phyloP scores from a whole-genome alignment of 257 asterid species.

The Solanum virginianum region DNA sequence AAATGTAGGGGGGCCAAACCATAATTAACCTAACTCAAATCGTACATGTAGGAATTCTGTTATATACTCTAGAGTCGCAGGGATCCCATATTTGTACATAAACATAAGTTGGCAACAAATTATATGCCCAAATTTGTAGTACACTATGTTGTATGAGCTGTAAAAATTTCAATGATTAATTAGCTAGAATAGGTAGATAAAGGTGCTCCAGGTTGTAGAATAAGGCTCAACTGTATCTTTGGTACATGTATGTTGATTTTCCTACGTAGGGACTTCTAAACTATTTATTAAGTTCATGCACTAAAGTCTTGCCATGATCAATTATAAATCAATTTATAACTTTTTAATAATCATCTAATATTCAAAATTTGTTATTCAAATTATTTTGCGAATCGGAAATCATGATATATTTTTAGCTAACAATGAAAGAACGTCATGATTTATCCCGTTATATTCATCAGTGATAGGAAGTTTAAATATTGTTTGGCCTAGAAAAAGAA shows the following conservation, averaged over 20 bases:
- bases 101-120: neutral
- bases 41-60: neutral
- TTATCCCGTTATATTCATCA: too few species aligned
- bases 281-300: too few species aligned
- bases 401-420: too few species aligned
- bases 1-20: neutral
- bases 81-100: neutral
- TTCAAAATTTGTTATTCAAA: too few species aligned
- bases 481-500: too few species aligned
- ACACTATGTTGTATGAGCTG: neutral
- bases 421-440: too few species aligned
- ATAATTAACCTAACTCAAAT: neutral
- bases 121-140: neutral
- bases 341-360: too few species aligned
- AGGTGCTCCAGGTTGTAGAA: neutral
- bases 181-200: neutral
- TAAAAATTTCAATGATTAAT: neutral
- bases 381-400: too few species aligned
- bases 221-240: neutral
- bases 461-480: too few species aligned
- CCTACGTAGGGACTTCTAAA: neutral
- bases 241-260: neutral
- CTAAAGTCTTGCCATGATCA: too few species aligned
- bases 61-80: neutral
- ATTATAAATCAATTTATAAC: too few species aligned